Evolutionary conservation across 2,329 filamentous ascomycete genomes (phyloP).

Genomic region (Stemphylium beticola): DNA sequence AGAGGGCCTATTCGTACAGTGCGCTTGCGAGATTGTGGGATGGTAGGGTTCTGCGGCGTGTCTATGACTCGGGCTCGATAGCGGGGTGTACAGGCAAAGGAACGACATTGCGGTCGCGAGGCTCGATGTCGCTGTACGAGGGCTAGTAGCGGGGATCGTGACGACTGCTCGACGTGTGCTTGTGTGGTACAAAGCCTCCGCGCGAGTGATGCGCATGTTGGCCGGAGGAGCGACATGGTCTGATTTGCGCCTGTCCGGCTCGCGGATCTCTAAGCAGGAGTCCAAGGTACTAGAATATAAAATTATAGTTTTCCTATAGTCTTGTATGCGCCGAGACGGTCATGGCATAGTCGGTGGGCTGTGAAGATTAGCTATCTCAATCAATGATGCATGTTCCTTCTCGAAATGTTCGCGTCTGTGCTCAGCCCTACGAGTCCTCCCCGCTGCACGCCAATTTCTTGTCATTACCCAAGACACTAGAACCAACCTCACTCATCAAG

Average conservation of each 20-base stretch:
- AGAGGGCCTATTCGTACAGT: constrained; percentile 42
- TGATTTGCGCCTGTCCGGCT: constrained; percentile 12
- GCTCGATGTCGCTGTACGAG: constrained; percentile 22
- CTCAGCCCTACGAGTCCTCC: constrained; percentile 1
- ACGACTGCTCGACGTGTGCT: constrained; percentile 23
- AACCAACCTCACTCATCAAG: too few relatives aligned
- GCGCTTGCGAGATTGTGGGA: constrained; percentile 33
- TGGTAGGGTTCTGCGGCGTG: constrained; percentile 29
- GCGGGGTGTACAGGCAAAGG: constrained; percentile 33
- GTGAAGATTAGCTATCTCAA: neutral
- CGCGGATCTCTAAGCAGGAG: neutral
- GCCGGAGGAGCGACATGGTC: constrained; percentile 40
- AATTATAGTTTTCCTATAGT: neutral
- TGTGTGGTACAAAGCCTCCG: constrained; percentile 36
- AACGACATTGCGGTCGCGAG: constrained; percentile 25
- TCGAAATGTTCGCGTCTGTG: constrained; percentile 14
- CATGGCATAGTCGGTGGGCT: constrained; percentile 16
- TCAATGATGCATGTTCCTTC: constrained; percentile 5
- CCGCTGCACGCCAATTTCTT: neutral
- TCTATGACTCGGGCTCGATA: constrained; percentile 34
- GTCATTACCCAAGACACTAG: too few relatives aligned
- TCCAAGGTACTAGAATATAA: neutral
- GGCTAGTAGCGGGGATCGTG: constrained; percentile 28
- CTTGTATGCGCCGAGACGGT: neutral
- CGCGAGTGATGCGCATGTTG: constrained; percentile 34